These are phyloP conservation scores for Phytophthora colocasiae DNA, from an alignment of 352 stramenopile genomes.

Conservation along the genomic window DNA sequence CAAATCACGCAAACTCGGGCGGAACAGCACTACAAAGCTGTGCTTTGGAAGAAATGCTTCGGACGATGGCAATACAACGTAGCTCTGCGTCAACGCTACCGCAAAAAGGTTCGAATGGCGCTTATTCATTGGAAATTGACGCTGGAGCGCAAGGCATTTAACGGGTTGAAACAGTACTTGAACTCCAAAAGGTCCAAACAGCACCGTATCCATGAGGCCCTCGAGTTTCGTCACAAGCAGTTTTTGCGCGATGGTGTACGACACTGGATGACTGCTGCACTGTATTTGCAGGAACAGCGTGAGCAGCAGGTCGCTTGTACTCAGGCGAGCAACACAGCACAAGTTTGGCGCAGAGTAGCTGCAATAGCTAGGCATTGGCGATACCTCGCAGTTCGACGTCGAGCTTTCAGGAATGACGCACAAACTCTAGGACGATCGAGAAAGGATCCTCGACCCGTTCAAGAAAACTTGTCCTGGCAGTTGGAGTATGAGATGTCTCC, in stretches of 20 bases:
- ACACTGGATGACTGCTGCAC: conserved; percentile 55
- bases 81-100: conserved; percentile 11
- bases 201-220: conserved; percentile 50
- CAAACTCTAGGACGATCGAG: conserved; percentile 1
- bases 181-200: conserved; percentile 38
- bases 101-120: conserved; percentile 38
- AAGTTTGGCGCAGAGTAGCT: conserved; percentile 40
- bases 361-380: conserved; percentile 46
- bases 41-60: conserved; percentile 43
- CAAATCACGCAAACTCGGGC: conserved; percentile 50
- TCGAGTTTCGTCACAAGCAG: conserved; percentile 58
- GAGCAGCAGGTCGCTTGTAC: conserved; percentile 26
- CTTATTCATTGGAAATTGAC: conserved; percentile 67
- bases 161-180: conserved; percentile 47
- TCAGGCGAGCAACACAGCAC: conserved; percentile 29
- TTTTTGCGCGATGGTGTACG: conserved; percentile 54
- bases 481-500: background rate
- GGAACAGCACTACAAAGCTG: conserved; percentile 32
- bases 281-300: conserved; percentile 47
- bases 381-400: conserved; percentile 29
- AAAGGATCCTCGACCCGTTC: conserved; percentile 5
- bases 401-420: conserved; percentile 6
- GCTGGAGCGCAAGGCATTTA: conserved; percentile 40
- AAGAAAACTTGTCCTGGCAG: conserved; percentile 12
- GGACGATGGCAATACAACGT: conserved; percentile 40